Percentiles rank a stretch among this genome's conserved stretches.
Evolutionary conservation across 345 rosid genomes (phyloP).

Genomic region (Noccaea caerulescens): DNA sequence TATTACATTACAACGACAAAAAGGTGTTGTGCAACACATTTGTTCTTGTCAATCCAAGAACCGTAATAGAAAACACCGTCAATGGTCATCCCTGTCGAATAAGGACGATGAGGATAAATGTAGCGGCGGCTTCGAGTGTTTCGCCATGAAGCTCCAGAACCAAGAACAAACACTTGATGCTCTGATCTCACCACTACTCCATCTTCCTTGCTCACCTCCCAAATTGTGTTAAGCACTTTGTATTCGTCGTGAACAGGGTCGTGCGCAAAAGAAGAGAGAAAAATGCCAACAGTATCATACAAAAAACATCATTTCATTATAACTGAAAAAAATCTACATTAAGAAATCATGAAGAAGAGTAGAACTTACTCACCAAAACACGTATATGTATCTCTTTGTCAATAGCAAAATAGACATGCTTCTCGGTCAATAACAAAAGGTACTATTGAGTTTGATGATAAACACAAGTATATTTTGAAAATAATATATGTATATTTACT

Average conservation of each 20-base stretch:
- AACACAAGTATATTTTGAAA: too few relatives aligned
- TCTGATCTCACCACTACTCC: neutral
- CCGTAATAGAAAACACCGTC: constrained; percentile 6
- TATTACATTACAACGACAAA: too few relatives aligned
- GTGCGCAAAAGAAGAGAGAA: neutral
- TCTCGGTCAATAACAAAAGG: too few relatives aligned
- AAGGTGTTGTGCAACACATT: neutral
- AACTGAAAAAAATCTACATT: too few relatives aligned
- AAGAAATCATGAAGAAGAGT: too few relatives aligned
- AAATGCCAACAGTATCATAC: too few relatives aligned
- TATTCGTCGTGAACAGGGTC: constrained; percentile 15
- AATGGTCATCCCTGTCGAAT: neutral
- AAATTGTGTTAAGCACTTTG: constrained; percentile 3
- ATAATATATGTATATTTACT: too few relatives aligned
- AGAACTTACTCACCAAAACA: too few relatives aligned
- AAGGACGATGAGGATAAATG: neutral
- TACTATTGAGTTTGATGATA: too few relatives aligned
- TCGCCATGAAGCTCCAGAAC: constrained; percentile 19
- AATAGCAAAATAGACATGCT: too few relatives aligned
- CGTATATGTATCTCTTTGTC: too few relatives aligned
- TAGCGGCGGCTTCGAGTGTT: neutral
- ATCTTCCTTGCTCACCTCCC: constrained; percentile 10
- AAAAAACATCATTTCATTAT: too few relatives aligned
- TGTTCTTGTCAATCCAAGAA: neutral
- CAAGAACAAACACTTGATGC: constrained; percentile 14